Evolutionary conservation across 192 early-diverging fungal genomes (phyloP), one percentile per base, ranked within the genome.

Genomic region (Dissophora globulifera): DNA sequence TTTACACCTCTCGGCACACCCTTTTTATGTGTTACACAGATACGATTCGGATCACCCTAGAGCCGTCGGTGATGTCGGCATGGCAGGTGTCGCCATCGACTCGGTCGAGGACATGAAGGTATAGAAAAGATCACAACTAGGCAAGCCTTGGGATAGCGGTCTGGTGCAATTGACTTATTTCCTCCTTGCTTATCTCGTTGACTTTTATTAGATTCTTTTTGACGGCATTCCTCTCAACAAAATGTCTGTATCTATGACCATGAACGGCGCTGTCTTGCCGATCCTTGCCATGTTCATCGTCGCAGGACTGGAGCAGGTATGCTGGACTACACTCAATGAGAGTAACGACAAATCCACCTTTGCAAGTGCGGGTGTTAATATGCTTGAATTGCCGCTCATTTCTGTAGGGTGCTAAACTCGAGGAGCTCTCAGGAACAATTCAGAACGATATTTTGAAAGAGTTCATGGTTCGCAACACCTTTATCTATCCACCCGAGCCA

Each of bases 381-480:
- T n/a, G n/a, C n/a, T n/a, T n/a, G n/a, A n/a, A n/a, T 55, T 55
- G 17, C 27, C 35, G 6, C 7, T 13, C 6, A 38, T 9, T 38
- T 11, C 4, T 51, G 5, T 62, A 76, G 81, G 94, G 94, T 26
- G 89, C 92, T 6, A 82, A 88, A 74, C 79, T 92, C 53, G 84
- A 82, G 26, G 93, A 95, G 71, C 87, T 95, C 43, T 85, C 91
- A 6, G 94, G 94, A 27, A 95, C 94, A 2, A 91, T 95, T 66
- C 94, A 95, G 78, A 95, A 95, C 78, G 94, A 95, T 72, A 95
- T 95, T 67, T 82, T 95, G 41, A 95, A 95, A 66, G 94, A 95
- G 72, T 95, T 95, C 63, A 96, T 94, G 94, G 94, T 96, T 58
- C 88, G 94, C 52, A 96, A 96, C 75, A 94, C 93, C 16, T 96